A percentile compares a stretch with the other conserved stretches of the same genome.
Conservation (phyloP, 495 filamentous ascomycete species). For the Lophiotrema nucula region DNA sequence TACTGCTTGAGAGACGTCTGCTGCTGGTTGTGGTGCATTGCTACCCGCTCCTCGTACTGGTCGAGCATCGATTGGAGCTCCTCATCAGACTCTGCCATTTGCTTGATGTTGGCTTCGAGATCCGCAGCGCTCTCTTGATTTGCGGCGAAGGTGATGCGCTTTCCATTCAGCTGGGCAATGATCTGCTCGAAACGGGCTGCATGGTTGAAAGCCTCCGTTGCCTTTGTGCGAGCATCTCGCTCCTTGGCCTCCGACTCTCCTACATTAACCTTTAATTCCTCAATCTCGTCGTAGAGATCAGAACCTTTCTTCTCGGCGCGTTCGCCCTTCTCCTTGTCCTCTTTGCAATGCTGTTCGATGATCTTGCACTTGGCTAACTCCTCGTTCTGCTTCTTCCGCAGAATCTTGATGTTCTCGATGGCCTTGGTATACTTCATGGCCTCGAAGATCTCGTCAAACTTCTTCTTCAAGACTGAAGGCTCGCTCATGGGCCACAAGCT, state of each 20-base stretch:
- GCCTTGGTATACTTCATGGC: slow-evolving; percentile 95
- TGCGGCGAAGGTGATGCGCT: slow-evolving; percentile 66
- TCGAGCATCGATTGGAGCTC: slow-evolving; percentile 69
- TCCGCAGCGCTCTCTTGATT: slow-evolving; percentile 66
- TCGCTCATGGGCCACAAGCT: slow-evolving; percentile 98
- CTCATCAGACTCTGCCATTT: slow-evolving; percentile 75
- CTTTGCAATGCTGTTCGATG: slow-evolving; percentile 71
- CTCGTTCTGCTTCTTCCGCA: slow-evolving; percentile 79
- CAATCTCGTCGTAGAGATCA: slow-evolving; percentile 71
- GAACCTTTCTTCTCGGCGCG: slow-evolving; percentile 60
- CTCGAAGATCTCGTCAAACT: slow-evolving; percentile 97
- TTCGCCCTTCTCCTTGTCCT: slow-evolving; percentile 85
- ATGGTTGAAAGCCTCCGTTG: slow-evolving; percentile 59
- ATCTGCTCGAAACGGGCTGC: slow-evolving; percentile 61
- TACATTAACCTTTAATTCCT: slow-evolving; percentile 58
- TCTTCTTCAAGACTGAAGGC: slow-evolving; percentile 78
- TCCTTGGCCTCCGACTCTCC: slow-evolving; percentile 57
- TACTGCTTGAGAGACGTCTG: slow-evolving; percentile 61
- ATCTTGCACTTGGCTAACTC: slow-evolving; percentile 68
- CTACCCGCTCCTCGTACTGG: slow-evolving; percentile 73
- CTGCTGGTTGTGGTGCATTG: slow-evolving; percentile 61
- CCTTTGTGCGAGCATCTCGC: slow-evolving; percentile 53
- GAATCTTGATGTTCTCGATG: slow-evolving; percentile 84
- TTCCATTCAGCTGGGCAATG: slow-evolving; percentile 69
- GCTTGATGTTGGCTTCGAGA: slow-evolving; percentile 66